These are phyloP conservation scores for Penicillium sp. DNA, from an alignment of 2,329 filamentous ascomycete genomes.

Conservation along the genomic window DNA sequence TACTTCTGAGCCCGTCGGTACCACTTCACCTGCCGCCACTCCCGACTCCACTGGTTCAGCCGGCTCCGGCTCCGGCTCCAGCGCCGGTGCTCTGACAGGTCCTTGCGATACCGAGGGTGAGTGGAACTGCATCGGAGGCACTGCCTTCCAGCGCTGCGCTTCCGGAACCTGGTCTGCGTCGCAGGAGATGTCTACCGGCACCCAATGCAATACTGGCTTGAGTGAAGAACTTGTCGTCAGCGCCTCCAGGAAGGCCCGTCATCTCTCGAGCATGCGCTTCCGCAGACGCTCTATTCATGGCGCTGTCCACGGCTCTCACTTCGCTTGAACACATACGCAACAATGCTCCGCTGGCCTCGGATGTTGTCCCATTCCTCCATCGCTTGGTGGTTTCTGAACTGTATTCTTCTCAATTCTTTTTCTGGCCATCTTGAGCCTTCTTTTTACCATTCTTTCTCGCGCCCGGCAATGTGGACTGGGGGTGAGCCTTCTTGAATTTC, in stretches of 20 bases:
- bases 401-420: conserved; percentile 1
- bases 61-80: conserved; percentile 9
- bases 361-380: background rate
- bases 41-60: background rate
- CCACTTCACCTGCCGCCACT: conserved; percentile 1
- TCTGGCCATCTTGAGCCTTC: background rate
- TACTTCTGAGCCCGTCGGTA: background rate
- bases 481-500: conserved; percentile 4
- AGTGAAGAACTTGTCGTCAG: conserved; percentile 26
- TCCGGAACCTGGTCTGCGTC: conserved; percentile 53
- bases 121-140: conserved; percentile 58
- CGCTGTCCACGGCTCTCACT: conserved; percentile 17
- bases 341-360: conserved; percentile 22
- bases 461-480: background rate
- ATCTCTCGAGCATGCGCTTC: conserved; percentile 29
- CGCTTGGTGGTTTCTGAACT: background rate
- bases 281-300: conserved; percentile 24
- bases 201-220: conserved; percentile 47
- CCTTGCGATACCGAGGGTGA: conserved; percentile 53
- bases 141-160: conserved; percentile 61
- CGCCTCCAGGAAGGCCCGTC: conserved; percentile 25
- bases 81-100: conserved; percentile 40
- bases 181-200: conserved; percentile 53
- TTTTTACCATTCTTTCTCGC: conserved; percentile 8
- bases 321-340: conserved; percentile 21